A percentile compares a stretch with the other conserved stretches of the same genome.
phyloP scores from a whole-genome alignment of 1,139 yeast species.

The Taphrina confusa region DNA sequence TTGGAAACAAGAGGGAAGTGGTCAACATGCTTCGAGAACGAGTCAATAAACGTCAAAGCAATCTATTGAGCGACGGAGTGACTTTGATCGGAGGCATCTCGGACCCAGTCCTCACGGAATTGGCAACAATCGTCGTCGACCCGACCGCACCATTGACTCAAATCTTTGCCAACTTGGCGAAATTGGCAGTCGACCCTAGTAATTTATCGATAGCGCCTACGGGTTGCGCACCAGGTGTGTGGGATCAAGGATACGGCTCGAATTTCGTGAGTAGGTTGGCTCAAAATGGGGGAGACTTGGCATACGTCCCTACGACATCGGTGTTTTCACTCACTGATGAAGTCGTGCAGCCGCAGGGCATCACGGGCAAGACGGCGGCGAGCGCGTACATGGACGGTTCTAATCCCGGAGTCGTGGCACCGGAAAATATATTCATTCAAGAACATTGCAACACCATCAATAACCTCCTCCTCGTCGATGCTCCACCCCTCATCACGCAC shows the following conservation, averaged over 20 bases:
- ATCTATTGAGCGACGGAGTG: neutral
- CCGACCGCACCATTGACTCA: constrained; percentile 6
- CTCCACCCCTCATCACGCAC: constrained; percentile 30
- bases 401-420: neutral
- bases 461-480: neutral
- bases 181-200: constrained; percentile 1
- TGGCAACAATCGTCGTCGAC: constrained; percentile 4
- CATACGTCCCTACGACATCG: constrained; percentile 21
- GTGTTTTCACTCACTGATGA: constrained; percentile 16
- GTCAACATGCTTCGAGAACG: neutral
- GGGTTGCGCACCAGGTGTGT: constrained; percentile 15
- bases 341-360: constrained; percentile 24
- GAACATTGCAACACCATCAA: neutral
- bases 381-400: constrained; percentile 17
- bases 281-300: neutral
- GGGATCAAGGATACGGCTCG: constrained; percentile 19
- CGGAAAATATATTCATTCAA: constrained; percentile 19
- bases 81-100: neutral
- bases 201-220: neutral
- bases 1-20: constrained; percentile 6
- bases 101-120: neutral
- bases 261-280: constrained; percentile 10
- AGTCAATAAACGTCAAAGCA: neutral
- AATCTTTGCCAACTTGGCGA: constrained; percentile 13
- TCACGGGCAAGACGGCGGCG: constrained; percentile 20